These are phyloP conservation scores for Orobanche coerulescens DNA, from an alignment of 257 asterid genomes.

Conservation along the genomic window DNA sequence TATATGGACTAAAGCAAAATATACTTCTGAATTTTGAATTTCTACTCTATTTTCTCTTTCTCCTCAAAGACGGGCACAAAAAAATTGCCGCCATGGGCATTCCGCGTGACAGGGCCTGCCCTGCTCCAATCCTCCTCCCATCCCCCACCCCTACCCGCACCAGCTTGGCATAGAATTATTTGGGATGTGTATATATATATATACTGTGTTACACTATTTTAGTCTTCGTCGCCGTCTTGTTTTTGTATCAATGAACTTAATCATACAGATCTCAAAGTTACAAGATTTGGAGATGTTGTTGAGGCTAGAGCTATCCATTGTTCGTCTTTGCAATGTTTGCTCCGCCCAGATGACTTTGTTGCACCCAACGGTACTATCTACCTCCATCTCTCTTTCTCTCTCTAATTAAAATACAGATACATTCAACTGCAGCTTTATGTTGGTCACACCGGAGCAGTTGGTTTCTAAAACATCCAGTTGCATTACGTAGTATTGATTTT, in stretches of 20 bases:
- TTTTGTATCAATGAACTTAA: conserved; percentile 7
- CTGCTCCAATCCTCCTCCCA: too few relatives aligned
- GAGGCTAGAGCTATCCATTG: conserved; percentile 64
- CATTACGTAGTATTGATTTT: neutral
- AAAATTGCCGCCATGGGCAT: too few relatives aligned
- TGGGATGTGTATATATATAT: too few relatives aligned
- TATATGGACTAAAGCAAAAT: too few relatives aligned
- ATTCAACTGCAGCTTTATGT: neutral
- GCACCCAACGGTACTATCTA: conserved; percentile 37
- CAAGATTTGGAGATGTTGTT: conserved; percentile 43
- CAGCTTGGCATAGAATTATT: too few relatives aligned
- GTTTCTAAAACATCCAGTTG: neutral
- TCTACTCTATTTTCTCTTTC: too few relatives aligned
- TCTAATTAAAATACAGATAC: neutral
- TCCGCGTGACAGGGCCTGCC: too few relatives aligned
- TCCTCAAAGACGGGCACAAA: too few relatives aligned
- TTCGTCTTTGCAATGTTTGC: conserved; percentile 46
- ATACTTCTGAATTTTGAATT: too few relatives aligned
- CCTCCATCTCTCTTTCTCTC: neutral
- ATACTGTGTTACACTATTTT: neutral
- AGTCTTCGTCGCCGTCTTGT: neutral
- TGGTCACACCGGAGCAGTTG: neutral
- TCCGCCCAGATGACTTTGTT: conserved; percentile 39
- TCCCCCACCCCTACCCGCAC: too few relatives aligned
- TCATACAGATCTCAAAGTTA: conserved; percentile 50